These are phyloP conservation scores for Globisporangium megalacanthum DNA, from an alignment of 352 stramenopile species.

Conservation along the genomic window DNA sequence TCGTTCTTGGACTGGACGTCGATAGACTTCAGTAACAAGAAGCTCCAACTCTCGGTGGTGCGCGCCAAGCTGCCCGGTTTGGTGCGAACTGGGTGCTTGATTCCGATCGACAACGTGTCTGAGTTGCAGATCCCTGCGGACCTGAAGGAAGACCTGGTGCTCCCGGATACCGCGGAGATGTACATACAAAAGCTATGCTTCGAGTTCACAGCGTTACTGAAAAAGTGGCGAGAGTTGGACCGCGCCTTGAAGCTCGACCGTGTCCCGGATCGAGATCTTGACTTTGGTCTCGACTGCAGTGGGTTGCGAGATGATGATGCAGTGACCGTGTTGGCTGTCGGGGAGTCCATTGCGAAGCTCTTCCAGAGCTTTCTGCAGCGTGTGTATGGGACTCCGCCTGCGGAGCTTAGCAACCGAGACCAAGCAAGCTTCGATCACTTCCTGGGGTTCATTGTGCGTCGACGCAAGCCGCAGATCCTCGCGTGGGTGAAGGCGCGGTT, in stretches of 20 bases:
- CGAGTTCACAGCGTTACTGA: constrained; percentile 22
- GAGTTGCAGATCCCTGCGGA: constrained; percentile 15
- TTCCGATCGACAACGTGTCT: constrained; percentile 19
- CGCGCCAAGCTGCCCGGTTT: constrained; percentile 35
- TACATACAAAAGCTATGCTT: constrained; percentile 21
- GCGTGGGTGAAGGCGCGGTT: constrained; percentile 39
- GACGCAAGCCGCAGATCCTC: constrained; percentile 28
- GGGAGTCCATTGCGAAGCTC: too few species aligned
- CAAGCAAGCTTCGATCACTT: too few species aligned
- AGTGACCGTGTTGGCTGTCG: constrained; percentile 22
- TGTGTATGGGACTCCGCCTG: too few species aligned
- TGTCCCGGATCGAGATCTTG: constrained; percentile 34
- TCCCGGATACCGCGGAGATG: constrained; percentile 16
- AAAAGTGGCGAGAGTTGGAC: constrained; percentile 29
- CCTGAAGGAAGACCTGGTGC: constrained; percentile 26
- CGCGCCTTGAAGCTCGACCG: constrained; percentile 17
- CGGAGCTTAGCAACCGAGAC: too few species aligned
- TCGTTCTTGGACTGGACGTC: constrained; percentile 74
- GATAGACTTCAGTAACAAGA: constrained; percentile 44
- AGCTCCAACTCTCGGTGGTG: constrained; percentile 51
- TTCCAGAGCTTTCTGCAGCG: too few species aligned
- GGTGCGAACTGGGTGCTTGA: constrained; percentile 37
- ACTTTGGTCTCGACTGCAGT: constrained; percentile 32
- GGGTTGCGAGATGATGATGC: constrained; percentile 21
- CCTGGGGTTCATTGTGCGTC: too few species aligned